Evolutionary conservation across 371 early-diverging fungal species (phyloP).

Genomic region (Mucor racemosus): DNA sequence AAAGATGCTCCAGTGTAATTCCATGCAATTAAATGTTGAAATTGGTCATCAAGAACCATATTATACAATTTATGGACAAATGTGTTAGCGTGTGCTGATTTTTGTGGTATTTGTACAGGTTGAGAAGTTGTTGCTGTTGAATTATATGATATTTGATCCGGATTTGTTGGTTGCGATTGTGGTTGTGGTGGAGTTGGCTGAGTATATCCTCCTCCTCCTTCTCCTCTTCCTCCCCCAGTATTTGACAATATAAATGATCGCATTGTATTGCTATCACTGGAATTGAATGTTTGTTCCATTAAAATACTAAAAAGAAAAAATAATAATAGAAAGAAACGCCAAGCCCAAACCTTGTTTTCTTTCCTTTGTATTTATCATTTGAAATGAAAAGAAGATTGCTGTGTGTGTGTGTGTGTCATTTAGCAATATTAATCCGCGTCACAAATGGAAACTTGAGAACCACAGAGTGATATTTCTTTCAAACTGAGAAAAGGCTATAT

Average conservation of each 20-base stretch:
- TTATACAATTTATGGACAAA: conserved; percentile 56
- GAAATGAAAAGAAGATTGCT: background rate
- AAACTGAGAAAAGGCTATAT: conserved; percentile 7
- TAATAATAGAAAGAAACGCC: conserved; percentile 9
- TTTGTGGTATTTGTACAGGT: conserved; percentile 17
- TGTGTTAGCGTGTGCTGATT: conserved; percentile 34
- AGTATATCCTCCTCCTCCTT: conserved; percentile 3
- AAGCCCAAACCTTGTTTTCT: background rate
- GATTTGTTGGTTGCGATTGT: background rate
- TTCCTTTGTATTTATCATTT: conserved; percentile 3
- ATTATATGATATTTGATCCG: conserved; percentile 4
- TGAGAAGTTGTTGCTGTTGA: conserved; percentile 5
- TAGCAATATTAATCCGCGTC: conserved; percentile 18
- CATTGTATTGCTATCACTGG: background rate
- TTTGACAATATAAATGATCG: conserved; percentile 7
- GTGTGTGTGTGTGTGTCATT: background rate
- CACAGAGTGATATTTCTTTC: background rate
- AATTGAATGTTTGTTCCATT: background rate
- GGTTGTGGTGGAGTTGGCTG: background rate
- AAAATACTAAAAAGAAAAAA: conserved; percentile 2
- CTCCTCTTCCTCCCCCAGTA: background rate
- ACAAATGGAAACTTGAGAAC: conserved; percentile 26
- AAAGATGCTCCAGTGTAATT: conserved; percentile 86
- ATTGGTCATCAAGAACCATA: conserved; percentile 82
- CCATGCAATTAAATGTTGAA: conserved; percentile 87